Evolutionary conservation across 805 yeast species (phyloP), one percentile per base, ranked within the genome.

Genomic region (Diddensiella santjacobensis): DNA sequence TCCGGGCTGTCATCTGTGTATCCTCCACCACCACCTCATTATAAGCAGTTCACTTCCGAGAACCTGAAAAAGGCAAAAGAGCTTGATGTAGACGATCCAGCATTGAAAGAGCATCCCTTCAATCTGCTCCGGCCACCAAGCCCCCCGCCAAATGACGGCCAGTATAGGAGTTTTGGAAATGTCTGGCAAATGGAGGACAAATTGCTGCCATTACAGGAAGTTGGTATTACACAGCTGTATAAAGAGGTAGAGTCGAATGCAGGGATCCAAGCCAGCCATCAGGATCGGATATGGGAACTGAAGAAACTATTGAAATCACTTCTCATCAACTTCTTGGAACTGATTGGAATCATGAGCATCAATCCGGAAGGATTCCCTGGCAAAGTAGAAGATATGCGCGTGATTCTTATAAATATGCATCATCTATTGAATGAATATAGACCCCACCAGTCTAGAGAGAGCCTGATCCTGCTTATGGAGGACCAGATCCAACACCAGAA

Each of bases 391-490:
- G 80, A 87, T 55, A 79, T 93, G 33, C 78, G 95, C 53, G 75
- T 84, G 11, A 80, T 91, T 8, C 70, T 93, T 45, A 84, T 91
- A 61, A 93, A 93, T 61, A 81, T 93, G 54, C 97, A 93, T 63
- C 98, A 93, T 64, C 70, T 93, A 31, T 69, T 93, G 50, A 93
- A 93, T 64, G 89, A 90, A 45, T 93, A 93, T 66, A 73, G 99
- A 52, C 93, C 97, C 2, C 98, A 93, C 66, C 99, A 93, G 63
- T 84, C 96, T 2, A 74, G 97, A 45, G 99, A 93, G 60, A 83
- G 90, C 43, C 71, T 93, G 54, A 87, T 89, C 38, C 73, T 87
- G 72, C 71, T 84, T 46, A 68, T 87, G 62, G 80, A 77, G 58
- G 83, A 79, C 45, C 89, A 85, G 60, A 78, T 91, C 29, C 56